Percentiles rank a stretch among this genome's conserved stretches.
Evolutionary conservation across 1,139 yeast species (phyloP).

Genomic region (Kazachstania sp.): DNA sequence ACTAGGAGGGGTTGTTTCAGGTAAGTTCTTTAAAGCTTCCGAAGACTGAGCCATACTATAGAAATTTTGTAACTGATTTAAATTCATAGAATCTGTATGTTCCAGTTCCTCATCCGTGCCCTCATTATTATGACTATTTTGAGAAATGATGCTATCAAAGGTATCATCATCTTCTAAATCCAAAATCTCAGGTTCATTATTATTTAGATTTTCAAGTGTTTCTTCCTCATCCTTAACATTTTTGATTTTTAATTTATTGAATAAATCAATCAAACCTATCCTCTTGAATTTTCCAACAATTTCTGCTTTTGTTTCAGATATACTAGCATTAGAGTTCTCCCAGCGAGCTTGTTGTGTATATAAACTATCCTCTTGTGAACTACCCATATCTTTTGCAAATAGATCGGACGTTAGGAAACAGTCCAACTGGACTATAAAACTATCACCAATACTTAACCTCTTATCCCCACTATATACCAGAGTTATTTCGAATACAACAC

Average conservation of each 20-base stretch:
- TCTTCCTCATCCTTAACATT: slow-evolving; percentile 23
- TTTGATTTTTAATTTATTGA: slow-evolving; percentile 40
- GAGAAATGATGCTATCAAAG: slow-evolving; percentile 7
- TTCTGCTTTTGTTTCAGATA: slow-evolving; percentile 49
- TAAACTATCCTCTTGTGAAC: slow-evolving; percentile 10
- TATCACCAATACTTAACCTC: slow-evolving; percentile 63
- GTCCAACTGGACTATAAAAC: slow-evolving; percentile 55
- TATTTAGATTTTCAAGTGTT: slow-evolving; percentile 10
- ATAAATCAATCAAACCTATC: slow-evolving; percentile 47
- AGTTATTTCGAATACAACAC: slow-evolving; percentile 49
- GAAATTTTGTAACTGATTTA: slow-evolving; percentile 69
- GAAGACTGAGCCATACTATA: slow-evolving; percentile 60
- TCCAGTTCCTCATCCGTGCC: slow-evolving; percentile 20
- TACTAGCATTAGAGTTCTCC: slow-evolving; percentile 7
- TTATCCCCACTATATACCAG: slow-evolving; percentile 48
- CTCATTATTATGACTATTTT: background rate
- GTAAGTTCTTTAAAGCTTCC: slow-evolving; percentile 38
- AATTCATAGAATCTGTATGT: slow-evolving; percentile 40
- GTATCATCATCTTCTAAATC: slow-evolving; percentile 21
- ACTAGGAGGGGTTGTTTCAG: slow-evolving; percentile 56
- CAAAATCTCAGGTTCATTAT: slow-evolving; percentile 23
- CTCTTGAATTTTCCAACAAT: slow-evolving; percentile 46
- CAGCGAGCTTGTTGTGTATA: slow-evolving; percentile 9
- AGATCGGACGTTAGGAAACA: slow-evolving; percentile 48
- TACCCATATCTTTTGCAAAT: slow-evolving; percentile 33